Base-by-base conservation (phyloP, 2,329 filamentous ascomycete genomes). In the Atkinsonella texensis region DNA sequence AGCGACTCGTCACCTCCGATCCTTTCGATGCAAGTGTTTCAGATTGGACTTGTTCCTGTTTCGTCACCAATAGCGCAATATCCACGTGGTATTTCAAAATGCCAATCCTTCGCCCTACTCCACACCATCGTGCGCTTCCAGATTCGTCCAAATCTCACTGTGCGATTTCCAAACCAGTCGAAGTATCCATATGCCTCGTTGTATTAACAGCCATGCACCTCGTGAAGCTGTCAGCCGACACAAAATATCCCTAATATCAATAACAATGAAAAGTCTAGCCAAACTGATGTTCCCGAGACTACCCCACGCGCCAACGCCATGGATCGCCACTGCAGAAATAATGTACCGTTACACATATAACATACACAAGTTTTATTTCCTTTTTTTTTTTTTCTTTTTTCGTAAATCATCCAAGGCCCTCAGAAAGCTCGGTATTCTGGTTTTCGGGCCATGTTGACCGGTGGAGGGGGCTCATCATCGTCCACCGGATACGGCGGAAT, bases 381-480 rank as follows among this genome's bases (percentile, higher is more conserved):
- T 6, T 28, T 28, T 8, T 8, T 28, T 28, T 28, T 6, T 28
- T 28, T 28, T 8, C 5, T 28, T 8, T 28, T 28, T 28, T 8
- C 7, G 2, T 1, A 28, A 7, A 2, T 28, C 28, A 28, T 8
- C 7, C 35, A 38, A 2, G 11, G 35, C 35, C 11, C 13, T 39
- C 52, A 54, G 20, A 20, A 44, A 28, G 50, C 70, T 52, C 73
- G 75, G 59, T 84, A 87, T 47, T 86, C 84, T 1, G 91, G 91
- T 66, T 96, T 96, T 58, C 84, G 81, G 44, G 85, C 83, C 77
- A 89, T 86, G 61, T 95, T 94, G 8, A 94, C 89, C 7, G 79
- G 74, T 3, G 91, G 91, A 17, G 91, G 90, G 31, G 85, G 84
- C 28, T 85, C 86, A 60, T 94, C 85, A 44, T 81, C 84, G 42